These are phyloP conservation scores for Thermothielavioides terrestris DNA, from an alignment of 495 filamentous ascomycete species.

Conservation along the genomic window DNA sequence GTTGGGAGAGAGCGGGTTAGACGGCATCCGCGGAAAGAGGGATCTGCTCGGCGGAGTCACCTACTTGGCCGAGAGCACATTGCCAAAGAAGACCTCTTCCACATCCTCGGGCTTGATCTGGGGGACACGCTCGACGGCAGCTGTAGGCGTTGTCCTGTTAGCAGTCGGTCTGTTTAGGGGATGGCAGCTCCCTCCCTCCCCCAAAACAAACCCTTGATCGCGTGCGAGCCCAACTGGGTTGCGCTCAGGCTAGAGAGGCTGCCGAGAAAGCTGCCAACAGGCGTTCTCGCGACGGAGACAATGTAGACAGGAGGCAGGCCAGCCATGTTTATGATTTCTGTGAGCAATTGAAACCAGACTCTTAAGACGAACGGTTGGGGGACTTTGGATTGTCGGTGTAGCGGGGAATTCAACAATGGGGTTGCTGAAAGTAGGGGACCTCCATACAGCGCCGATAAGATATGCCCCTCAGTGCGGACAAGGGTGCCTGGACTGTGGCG, in stretches of 20 bases:
- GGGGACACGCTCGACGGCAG: slow-evolving; percentile 77
- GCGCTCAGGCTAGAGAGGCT: slow-evolving; percentile 80
- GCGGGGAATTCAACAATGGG: slow-evolving; percentile 1
- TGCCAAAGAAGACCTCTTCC: slow-evolving; percentile 94
- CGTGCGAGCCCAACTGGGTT: slow-evolving; percentile 78
- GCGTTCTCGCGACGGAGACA: slow-evolving; percentile 82
- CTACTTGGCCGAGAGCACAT: slow-evolving; percentile 93
- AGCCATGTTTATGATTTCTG: slow-evolving; percentile 19
- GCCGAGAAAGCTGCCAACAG: slow-evolving; percentile 85
- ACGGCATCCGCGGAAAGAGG: background rate
- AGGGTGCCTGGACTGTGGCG: background rate
- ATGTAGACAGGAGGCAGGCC: slow-evolving; percentile 81
- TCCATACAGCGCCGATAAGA: slow-evolving; percentile 1
- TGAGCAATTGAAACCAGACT: background rate
- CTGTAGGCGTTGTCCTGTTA: slow-evolving; percentile 34
- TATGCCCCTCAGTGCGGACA: slow-evolving; percentile 1
- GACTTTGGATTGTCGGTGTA: slow-evolving; percentile 9
- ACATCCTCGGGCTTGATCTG: slow-evolving; percentile 81
- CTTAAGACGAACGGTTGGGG: slow-evolving; percentile 9
- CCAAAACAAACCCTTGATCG: slow-evolving; percentile 66
- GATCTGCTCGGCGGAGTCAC: slow-evolving; percentile 35
- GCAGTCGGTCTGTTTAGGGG: slow-evolving; percentile 12
- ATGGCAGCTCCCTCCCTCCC: background rate
- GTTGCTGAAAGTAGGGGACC: background rate
- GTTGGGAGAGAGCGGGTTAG: slow-evolving; percentile 9